These are phyloP conservation scores for Calamus simplicifolius DNA, from an alignment of 176 grass and related monocot species.

Conservation along the genomic window DNA sequence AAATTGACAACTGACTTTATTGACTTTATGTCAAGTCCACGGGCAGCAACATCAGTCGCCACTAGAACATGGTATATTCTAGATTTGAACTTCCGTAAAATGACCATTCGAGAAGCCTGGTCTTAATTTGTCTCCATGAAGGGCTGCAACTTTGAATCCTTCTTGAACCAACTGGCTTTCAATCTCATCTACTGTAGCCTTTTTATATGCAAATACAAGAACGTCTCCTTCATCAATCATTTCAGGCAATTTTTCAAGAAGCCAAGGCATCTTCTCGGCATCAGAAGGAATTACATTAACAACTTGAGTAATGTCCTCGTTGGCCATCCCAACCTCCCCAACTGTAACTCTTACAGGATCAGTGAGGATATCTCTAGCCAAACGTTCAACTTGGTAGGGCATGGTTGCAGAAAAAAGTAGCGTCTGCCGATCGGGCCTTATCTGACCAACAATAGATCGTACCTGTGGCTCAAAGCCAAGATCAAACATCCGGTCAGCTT, in stretches of 20 bases:
- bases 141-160: conserved; percentile 82
- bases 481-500: conserved; percentile 99
- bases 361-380: conserved; percentile 87
- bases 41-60: conserved; percentile 96
- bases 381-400: conserved; percentile 92
- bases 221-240: conserved; percentile 96
- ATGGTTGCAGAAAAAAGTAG: conserved; percentile 99
- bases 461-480: conserved; percentile 96
- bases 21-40: conserved; percentile 96
- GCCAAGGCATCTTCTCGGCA: conserved; percentile 90
- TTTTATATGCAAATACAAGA: conserved; percentile 91
- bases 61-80: conserved; percentile 90
- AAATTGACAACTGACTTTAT: conserved; percentile 99
- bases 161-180: conserved; percentile 72
- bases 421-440: conserved; percentile 94
- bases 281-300: conserved; percentile 93
- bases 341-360: conserved; percentile 93
- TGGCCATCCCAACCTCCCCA: conserved; percentile 89
- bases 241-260: conserved; percentile 69
- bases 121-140: conserved; percentile 99
- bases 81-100: conserved; percentile 85
- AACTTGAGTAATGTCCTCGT: conserved; percentile 97
- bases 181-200: conserved; percentile 79
- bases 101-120: conserved; percentile 91
- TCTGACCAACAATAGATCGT: conserved; percentile 91